phyloP scores from a whole-genome alignment of 192 early-diverging fungal genomes.

The Rhizophagus sp. region DNA sequence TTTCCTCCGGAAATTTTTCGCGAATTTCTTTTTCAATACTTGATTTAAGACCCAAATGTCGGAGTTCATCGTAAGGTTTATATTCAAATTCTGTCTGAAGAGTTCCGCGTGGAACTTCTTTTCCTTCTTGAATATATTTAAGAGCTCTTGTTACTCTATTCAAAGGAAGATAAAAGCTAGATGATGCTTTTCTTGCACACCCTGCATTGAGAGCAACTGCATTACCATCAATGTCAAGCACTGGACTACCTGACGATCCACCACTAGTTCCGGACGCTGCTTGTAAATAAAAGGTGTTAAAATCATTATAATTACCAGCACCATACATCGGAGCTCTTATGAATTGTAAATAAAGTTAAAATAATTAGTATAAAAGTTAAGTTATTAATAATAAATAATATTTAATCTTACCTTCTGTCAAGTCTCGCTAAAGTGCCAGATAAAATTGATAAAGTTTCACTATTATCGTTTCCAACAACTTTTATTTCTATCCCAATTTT shows the following conservation, averaged over 20 bases:
- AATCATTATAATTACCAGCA: slow-evolving; percentile 69
- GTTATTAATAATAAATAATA: background rate
- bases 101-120: slow-evolving; percentile 67
- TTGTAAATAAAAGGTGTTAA: slow-evolving; percentile 84
- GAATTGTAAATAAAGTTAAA: background rate
- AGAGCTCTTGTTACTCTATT: slow-evolving; percentile 72
- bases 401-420: slow-evolving; percentile 53
- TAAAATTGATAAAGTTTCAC: slow-evolving; percentile 77
- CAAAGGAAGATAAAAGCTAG: slow-evolving; percentile 78
- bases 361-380: background rate
- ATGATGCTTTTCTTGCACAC: slow-evolving; percentile 60
- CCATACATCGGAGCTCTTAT: slow-evolving; percentile 68
- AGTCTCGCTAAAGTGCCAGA: slow-evolving; percentile 72
- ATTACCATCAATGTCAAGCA: slow-evolving; percentile 73
- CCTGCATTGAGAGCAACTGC: slow-evolving; percentile 77
- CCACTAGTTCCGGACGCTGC: slow-evolving; percentile 73
- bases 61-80: slow-evolving; percentile 68
- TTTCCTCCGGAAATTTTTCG: slow-evolving; percentile 59
- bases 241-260: slow-evolving; percentile 77
- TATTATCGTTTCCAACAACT: slow-evolving; percentile 77
- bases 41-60: slow-evolving; percentile 67
- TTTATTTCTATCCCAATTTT: slow-evolving; percentile 76
- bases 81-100: slow-evolving; percentile 75
- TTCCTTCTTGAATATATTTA: slow-evolving; percentile 54
- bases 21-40: slow-evolving; percentile 67